Evolutionary conservation across 345 rosid genomes (phyloP), one percentile per base, ranked within the genome.

Genomic region (Draba incana): DNA sequence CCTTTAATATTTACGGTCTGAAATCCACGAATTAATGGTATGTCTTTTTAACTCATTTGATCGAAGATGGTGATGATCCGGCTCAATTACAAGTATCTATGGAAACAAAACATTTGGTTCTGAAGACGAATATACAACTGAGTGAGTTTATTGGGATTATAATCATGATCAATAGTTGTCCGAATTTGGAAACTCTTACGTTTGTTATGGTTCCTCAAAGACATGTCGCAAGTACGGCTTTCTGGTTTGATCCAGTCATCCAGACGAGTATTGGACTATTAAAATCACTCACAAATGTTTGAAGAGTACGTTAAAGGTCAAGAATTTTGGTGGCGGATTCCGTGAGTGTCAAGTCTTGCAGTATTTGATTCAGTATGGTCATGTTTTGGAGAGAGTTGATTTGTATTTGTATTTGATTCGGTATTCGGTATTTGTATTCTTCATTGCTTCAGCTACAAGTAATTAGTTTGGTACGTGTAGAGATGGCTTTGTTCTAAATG

Each of bases 111-210:
- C 55, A 44, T 25, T 2, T 70, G 23, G 46, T 62, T 0, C 10
- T 70, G 7, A 70, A 24, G 4, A 52, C 75, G 0, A 31, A 2
- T 4, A 1, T 70, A 4, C 0, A 1, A 0, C 47, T 47, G 2
- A 30, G 6, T 10, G 45, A 70, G 48, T 53, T 70, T 14, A 6
- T 44, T 44, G 62, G 75, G n/a, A 53, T 62, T 0, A 53, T 30
- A 2, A 47, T 53, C 0, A 14, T 70, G 23, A 44, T 62, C n/a
- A 70, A 70, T 44, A 62, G 56, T 5, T 53, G 41, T 25, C 62
- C 48, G 10, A n/a, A 44, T 0, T 53, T 70, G 35, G 62, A 70
- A 24, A 52, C 39, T 4, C 56, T 70, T 6, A 62, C 75, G 6
- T 44, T 71, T 39, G 30, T 24, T 0, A 44, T 44, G 41, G 31